Conservation (phyloP, 2,329 filamentous ascomycete genomes). For the Cladosporium velox region DNA sequence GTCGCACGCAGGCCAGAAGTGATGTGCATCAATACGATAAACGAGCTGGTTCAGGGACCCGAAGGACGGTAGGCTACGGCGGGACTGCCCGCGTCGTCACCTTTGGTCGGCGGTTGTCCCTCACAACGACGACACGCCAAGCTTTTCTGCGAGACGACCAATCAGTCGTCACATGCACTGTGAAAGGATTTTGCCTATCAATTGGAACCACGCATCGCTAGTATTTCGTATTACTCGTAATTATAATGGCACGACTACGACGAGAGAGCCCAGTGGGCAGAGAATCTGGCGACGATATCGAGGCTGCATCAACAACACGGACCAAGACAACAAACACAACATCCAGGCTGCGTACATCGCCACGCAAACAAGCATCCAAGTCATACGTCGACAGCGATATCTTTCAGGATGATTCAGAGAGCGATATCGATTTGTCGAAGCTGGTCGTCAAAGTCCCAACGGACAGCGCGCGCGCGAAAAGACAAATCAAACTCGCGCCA, state of each 20-base stretch:
- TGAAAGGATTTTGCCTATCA: background rate
- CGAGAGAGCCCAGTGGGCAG: constrained; percentile 17
- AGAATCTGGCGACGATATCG: constrained; percentile 13
- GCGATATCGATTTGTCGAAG: background rate
- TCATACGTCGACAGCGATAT: background rate
- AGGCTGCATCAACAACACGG: constrained; percentile 5
- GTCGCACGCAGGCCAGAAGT: background rate
- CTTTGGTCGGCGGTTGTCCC: background rate
- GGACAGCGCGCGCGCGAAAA: constrained; percentile 2
- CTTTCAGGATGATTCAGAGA: background rate
- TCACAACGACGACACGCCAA: background rate
- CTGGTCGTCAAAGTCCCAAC: background rate
- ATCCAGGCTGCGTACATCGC: constrained; percentile 21
- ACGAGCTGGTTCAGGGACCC: background rate
- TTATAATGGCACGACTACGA: constrained; percentile 20
- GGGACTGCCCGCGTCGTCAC: background rate
- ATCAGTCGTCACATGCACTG: background rate
- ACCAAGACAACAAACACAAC: constrained; percentile 22
- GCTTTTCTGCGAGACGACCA: background rate
- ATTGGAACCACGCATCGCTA: background rate
- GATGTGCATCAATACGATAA: background rate
- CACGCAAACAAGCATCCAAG: constrained; percentile 12
- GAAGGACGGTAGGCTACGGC: background rate
- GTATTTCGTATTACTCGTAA: background rate
- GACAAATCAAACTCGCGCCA: constrained; percentile 26